Conservation (phyloP, 768 basidiomycete species). For the Mycena kentingensis region DNA sequence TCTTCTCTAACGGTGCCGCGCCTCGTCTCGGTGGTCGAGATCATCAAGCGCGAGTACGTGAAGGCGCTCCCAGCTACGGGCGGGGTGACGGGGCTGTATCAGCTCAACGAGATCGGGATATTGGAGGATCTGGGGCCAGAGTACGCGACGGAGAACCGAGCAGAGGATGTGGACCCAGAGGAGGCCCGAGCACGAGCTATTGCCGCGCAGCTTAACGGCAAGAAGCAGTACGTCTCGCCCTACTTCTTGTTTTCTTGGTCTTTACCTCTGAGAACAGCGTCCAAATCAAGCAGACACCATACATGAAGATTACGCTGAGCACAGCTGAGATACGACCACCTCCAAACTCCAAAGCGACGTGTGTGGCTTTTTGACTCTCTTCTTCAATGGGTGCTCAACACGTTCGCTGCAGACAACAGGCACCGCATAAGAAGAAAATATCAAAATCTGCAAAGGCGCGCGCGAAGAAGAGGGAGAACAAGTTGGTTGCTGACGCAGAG, state of each 20-base stretch:
- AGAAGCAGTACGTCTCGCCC: constrained; percentile 52
- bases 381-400: not conserved
- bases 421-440: constrained; percentile 55
- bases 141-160: constrained; percentile 13
- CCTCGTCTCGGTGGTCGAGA: constrained; percentile 77
- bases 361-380: constrained; percentile 25
- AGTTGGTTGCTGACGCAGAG: constrained; percentile 4
- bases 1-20: constrained; percentile 56
- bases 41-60: constrained; percentile 81
- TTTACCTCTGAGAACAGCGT: constrained; percentile 39
- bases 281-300: constrained; percentile 59
- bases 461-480: constrained; percentile 39
- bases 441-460: constrained; percentile 61
- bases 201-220: constrained; percentile 53
- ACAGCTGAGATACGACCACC: constrained; percentile 44
- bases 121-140: constrained; percentile 45
- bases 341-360: constrained; percentile 54
- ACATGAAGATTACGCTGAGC: constrained; percentile 71
- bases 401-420: constrained; percentile 34
- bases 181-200: constrained; percentile 41
- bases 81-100: constrained; percentile 60
- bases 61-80: constrained; percentile 49
- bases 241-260: constrained; percentile 2
- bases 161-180: constrained; percentile 21
- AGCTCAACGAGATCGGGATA: constrained; percentile 72